Percentiles rank a stretch among this genome's conserved stretches.
phyloP scores from a whole-genome alignment of 2,329 filamentous ascomycete genomes.

The Aschersonia sp. region DNA sequence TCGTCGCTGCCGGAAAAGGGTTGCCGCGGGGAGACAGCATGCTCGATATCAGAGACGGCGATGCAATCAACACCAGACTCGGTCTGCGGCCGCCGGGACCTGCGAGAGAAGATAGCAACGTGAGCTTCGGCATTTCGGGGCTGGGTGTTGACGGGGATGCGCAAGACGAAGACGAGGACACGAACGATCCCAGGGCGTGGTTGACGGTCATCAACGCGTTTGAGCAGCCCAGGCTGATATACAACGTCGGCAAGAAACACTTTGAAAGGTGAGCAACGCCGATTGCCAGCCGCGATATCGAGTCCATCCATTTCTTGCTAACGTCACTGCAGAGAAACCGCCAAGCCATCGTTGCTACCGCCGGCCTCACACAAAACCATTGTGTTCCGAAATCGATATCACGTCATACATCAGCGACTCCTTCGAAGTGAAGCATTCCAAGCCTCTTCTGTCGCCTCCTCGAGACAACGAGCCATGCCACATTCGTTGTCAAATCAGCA shows the following conservation, averaged over 20 bases:
- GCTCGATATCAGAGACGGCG: constrained; percentile 40
- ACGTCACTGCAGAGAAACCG: constrained; percentile 31
- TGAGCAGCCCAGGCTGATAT: constrained; percentile 66
- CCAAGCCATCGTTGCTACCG: constrained; percentile 59
- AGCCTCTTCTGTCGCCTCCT: constrained; percentile 55
- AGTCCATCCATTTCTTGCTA: background rate
- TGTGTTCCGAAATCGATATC: constrained; percentile 79
- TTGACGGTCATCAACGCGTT: constrained; percentile 72
- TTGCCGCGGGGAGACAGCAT: constrained; percentile 44
- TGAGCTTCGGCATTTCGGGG: constrained; percentile 48
- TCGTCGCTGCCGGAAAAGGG: constrained; percentile 35
- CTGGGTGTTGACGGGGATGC: constrained; percentile 37
- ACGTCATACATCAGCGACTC: constrained; percentile 81
- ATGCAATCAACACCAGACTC: constrained; percentile 38
- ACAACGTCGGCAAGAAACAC: constrained; percentile 72
- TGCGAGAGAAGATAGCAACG: constrained; percentile 44
- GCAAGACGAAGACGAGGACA: constrained; percentile 35
- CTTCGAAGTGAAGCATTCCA: constrained; percentile 91
- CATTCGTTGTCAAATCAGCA: constrained; percentile 52
- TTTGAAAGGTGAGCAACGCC: constrained; percentile 53
- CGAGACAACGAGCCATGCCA: constrained; percentile 36
- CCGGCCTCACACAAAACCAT: constrained; percentile 67
- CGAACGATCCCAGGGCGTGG: constrained; percentile 64
- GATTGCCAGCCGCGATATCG: background rate
- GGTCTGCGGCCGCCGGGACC: constrained; percentile 32